phyloP scores from a whole-genome alignment of 2,329 filamentous ascomycete genomes.

The Alternaria incomplexa region DNA sequence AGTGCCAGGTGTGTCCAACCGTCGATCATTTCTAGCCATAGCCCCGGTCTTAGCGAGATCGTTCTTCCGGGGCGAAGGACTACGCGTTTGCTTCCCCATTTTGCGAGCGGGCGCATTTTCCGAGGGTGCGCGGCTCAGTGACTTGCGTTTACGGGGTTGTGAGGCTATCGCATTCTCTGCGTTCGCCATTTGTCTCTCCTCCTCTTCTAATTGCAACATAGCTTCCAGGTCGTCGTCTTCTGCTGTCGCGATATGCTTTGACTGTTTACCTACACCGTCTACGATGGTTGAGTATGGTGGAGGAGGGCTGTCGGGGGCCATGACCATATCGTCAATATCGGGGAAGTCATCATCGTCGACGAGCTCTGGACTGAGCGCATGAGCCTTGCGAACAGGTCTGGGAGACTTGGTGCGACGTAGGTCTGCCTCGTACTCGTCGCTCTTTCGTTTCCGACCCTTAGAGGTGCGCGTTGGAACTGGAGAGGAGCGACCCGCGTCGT shows the following conservation, averaged over 20 bases:
- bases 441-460: conserved; percentile 53
- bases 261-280: not conserved
- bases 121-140: conserved; percentile 36
- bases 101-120: conserved; percentile 38
- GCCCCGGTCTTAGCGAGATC: not conserved
- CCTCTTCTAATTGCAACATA: conserved; percentile 20
- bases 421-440: conserved; percentile 51
- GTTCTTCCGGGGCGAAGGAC: conserved; percentile 24
- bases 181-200: conserved; percentile 15
- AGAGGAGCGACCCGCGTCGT: conserved; percentile 24
- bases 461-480: conserved; percentile 20
- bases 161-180: conserved; percentile 8
- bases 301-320: conserved; percentile 35
- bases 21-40: not conserved
- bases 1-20: conserved; percentile 16
- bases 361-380: conserved; percentile 18
- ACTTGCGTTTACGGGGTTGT: conserved; percentile 38
- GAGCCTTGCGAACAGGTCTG: conserved; percentile 16
- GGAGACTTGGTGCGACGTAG: conserved; percentile 22
- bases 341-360: conserved; percentile 43
- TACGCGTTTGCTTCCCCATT: conserved; percentile 32
- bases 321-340: conserved; percentile 47
- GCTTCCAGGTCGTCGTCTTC: conserved; percentile 18
- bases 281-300: conserved; percentile 55
- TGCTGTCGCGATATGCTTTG: not conserved